These are phyloP conservation scores for Trichosporon sp. DNA, from an alignment of 1,284 basidiomycete species.

Conservation along the genomic window DNA sequence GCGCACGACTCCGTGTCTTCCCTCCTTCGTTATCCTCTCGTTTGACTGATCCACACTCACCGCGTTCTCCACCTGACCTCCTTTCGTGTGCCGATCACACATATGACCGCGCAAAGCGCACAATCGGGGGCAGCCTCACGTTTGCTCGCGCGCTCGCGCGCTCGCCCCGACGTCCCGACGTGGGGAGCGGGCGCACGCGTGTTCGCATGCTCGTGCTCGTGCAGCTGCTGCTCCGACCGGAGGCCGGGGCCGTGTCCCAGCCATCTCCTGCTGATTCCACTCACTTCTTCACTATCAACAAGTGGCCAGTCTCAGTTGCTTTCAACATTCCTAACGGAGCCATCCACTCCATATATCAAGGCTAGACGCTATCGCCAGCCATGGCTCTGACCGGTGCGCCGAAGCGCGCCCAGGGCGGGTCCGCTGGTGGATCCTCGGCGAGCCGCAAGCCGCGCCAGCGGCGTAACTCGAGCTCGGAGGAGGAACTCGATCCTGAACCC, in stretches of 20 bases:
- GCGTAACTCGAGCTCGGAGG: neutral
- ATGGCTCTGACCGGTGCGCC: neutral
- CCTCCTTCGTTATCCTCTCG: neutral
- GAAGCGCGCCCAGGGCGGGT: neutral
- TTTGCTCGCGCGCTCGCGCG: neutral
- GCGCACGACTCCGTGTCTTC: neutral
- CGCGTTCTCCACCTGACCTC: slow-evolving; percentile 1
- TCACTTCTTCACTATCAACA: neutral
- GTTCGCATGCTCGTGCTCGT: neutral
- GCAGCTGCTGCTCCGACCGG: neutral
- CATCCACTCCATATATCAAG: neutral
- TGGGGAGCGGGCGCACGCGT: neutral
- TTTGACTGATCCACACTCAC: neutral
- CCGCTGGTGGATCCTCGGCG: neutral
- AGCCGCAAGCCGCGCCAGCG: neutral
- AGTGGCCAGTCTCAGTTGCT: too few relatives aligned
- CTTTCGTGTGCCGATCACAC: slow-evolving; percentile 12
- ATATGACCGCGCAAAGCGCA: neutral
- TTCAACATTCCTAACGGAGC: neutral
- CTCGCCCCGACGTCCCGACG: neutral
- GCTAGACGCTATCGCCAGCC: neutral
- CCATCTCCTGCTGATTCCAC: neutral
- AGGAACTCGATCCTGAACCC: neutral
- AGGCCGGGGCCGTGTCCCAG: neutral
- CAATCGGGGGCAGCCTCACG: neutral